Base-by-base conservation (phyloP, 306 rosid species). In the Albizia julibrissin region DNA sequence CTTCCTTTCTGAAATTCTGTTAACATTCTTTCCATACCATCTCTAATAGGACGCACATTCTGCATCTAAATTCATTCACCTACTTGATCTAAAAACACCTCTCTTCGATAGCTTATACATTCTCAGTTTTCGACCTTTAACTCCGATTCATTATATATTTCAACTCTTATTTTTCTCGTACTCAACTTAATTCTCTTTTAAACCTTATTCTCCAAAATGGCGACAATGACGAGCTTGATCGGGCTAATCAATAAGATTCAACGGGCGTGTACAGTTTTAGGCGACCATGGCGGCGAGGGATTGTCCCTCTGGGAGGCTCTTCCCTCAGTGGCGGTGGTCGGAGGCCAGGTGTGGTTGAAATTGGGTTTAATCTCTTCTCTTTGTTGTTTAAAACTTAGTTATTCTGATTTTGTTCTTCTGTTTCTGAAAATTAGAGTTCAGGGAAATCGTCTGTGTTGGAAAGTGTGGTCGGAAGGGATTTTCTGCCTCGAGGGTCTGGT, bases 251-350 rank as follows among this genome's bases (percentile, higher is more conserved):
- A 96, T 71, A 87, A 90, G 82, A 96, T 96, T 91, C 99, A 96
- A 84, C 86, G 94, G 59, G 99, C 99, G 73, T 96, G 99, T 85
- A 96, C 99, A 49, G 97, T 92, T 10, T 88, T 96, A 34, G 99
- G 99, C 1, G 99, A 96, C 71, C 86, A 96, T 81, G 99, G 99
- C 31, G 99, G 99, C 46, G 99, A 96, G 86, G 99, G 98, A 37
- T 82, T 96, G 90, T 96, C 99, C 31, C 97, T 96, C 39, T 96
- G 99, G 98, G 99, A 96, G 89, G 99, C 99, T 85, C 99, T 96
- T 86, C 99, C 99, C 76, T 87, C 99, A 26, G 99, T 93, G 26
- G 99, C 99, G 29, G 99, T 96, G 71, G 99, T 96, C 27, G 99
- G 99, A 29, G 99, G 99, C 76, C 99, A 96, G 97, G 99, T 95